Conservation (phyloP, 1,284 basidiomycete species). For the Puccinia triticina region DNA sequence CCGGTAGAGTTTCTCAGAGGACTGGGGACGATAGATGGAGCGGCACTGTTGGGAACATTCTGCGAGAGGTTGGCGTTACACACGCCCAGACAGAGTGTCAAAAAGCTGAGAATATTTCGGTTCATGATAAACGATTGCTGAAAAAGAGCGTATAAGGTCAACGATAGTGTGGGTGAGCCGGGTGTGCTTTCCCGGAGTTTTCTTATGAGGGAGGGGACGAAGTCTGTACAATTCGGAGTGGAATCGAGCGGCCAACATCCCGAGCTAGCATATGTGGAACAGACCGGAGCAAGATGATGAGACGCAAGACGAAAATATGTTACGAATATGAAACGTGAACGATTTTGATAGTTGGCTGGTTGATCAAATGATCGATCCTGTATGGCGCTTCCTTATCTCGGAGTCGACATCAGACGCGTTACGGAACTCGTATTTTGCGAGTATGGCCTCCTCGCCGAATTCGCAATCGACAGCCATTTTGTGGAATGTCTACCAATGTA, state of each 20-base stretch:
- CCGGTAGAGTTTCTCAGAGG: slow-evolving; percentile 11
- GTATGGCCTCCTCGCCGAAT: neutral
- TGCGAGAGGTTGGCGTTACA: slow-evolving; percentile 9
- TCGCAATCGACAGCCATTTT: neutral
- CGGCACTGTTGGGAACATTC: neutral
- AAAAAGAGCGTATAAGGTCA: slow-evolving; percentile 21
- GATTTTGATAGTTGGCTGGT: neutral
- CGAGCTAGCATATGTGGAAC: slow-evolving; percentile 7
- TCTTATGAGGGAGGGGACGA: neutral
- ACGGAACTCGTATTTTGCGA: slow-evolving; percentile 22
- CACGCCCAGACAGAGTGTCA: neutral
- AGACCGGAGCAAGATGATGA: slow-evolving; percentile 35
- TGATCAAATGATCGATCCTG: slow-evolving; percentile 17
- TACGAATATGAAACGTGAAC: slow-evolving; percentile 15
- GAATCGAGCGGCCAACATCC: neutral
- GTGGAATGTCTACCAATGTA: neutral
- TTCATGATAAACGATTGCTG: neutral
- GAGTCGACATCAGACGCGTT: slow-evolving; percentile 12
- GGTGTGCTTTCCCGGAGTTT: neutral
- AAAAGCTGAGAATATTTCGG: neutral
- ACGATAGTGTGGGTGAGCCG: neutral
- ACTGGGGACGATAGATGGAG: slow-evolving; percentile 8
- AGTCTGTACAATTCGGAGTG: no score
- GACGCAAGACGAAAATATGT: neutral
- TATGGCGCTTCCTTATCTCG: slow-evolving; percentile 28